phyloP scores from a whole-genome alignment of 495 filamentous ascomycete genomes.

The Hyphodiscus hymeniophilus region DNA sequence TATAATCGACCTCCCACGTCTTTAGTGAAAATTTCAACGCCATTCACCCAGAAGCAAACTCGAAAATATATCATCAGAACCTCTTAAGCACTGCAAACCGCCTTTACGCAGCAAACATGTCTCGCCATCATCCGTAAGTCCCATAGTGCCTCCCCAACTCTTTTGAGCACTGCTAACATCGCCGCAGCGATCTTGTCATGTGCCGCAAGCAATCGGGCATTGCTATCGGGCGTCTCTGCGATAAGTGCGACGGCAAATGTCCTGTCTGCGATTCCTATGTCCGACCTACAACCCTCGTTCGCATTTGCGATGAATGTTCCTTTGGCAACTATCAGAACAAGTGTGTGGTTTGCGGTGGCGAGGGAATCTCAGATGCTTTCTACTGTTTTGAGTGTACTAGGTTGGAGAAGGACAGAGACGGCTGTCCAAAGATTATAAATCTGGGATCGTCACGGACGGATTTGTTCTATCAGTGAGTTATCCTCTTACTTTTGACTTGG shows the following conservation, averaged over 20 bases:
- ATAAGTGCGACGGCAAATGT: constrained; percentile 99
- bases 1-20: not conserved
- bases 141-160: constrained; percentile 3
- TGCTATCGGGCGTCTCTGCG: constrained; percentile 96
- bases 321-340: constrained; percentile 99
- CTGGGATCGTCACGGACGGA: constrained; percentile 91
- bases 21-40: not conserved
- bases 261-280: constrained; percentile 99
- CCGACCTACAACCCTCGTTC: constrained; percentile 89
- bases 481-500: not conserved
- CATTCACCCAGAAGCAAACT: not conserved
- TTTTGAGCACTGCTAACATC: constrained; percentile 23
- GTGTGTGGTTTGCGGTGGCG: constrained; percentile 96
- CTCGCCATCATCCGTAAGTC: constrained; percentile 71
- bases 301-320: constrained; percentile 98
- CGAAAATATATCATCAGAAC: not conserved
- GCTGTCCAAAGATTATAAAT: constrained; percentile 99
- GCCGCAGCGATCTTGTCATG: constrained; percentile 89
- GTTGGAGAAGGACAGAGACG: constrained; percentile 93
- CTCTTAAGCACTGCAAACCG: constrained; percentile 1
- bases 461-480: constrained; percentile 68
- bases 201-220: constrained; percentile 98
- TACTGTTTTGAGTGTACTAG: constrained; percentile 99
- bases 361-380: constrained; percentile 98
- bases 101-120: constrained; percentile 40